Conservation (phyloP, 2,329 filamentous ascomycete genomes). For the Alternaria alternata region DNA sequence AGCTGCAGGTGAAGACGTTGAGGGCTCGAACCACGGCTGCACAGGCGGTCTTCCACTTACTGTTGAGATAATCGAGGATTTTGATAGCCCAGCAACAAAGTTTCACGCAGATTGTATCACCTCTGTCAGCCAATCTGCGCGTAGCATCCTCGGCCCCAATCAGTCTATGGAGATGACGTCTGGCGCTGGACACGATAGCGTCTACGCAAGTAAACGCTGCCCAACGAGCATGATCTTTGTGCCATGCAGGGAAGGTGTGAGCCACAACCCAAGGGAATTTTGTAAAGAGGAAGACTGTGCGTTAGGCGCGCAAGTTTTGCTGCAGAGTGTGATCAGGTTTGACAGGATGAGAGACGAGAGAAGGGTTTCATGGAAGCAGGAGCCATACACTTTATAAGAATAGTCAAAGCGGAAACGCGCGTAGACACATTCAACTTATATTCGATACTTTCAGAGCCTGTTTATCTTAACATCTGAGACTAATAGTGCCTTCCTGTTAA, state of each 20-base stretch:
- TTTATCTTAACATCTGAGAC: background rate
- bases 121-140: conserved; percentile 69
- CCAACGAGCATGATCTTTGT: conserved; percentile 61
- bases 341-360: conserved; percentile 55
- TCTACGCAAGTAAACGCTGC: conserved; percentile 55
- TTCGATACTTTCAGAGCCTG: background rate
- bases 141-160: conserved; percentile 62
- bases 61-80: conserved; percentile 69
- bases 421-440: background rate
- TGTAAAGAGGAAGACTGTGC: conserved; percentile 57
- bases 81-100: conserved; percentile 62
- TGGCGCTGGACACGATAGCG: conserved; percentile 70
- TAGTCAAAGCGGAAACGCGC: background rate
- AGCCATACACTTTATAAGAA: conserved; percentile 33
- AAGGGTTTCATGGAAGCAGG: conserved; percentile 39
- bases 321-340: conserved; percentile 60
- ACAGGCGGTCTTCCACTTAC: conserved; percentile 60
- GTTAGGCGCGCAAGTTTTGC: conserved; percentile 58
- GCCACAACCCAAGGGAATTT: conserved; percentile 58
- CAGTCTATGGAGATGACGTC: conserved; percentile 64
- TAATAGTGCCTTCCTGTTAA: background rate
- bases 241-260: conserved; percentile 57
- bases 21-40: conserved; percentile 54
- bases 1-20: conserved; percentile 64
- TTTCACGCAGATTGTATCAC: conserved; percentile 74